Conservation (phyloP, 78 protist genomes). For the Dictyostelium brefeldianum region DNA sequence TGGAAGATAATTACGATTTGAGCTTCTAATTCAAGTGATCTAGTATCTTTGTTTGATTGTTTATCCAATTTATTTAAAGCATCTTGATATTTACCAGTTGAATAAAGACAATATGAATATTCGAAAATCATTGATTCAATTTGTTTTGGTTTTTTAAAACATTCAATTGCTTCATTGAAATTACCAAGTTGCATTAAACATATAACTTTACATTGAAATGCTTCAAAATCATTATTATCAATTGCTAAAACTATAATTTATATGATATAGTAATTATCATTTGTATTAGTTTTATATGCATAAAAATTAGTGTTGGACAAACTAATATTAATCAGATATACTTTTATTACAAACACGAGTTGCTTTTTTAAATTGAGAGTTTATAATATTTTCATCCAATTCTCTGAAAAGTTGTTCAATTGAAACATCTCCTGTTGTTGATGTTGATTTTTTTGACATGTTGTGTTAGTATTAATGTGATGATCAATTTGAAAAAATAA, state of each 20-base stretch:
- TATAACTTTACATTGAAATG: conserved; percentile 70
- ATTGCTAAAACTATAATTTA: conserved; percentile 1
- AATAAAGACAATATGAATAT: conserved; percentile 57
- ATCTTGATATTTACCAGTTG: conserved; percentile 37
- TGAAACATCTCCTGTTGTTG: neutral
- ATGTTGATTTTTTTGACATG: neutral
- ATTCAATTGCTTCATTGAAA: conserved; percentile 71
- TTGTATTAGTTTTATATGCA: neutral
- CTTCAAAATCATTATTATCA: conserved; percentile 34
- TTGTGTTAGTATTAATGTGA: neutral
- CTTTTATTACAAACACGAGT: conserved; percentile 73
- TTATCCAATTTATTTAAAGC: conserved; percentile 19
- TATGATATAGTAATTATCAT: neutral
- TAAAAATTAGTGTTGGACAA: too few species aligned
- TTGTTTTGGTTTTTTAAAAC: conserved; percentile 57
- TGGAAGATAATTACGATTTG: conserved; percentile 44
- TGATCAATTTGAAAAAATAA: neutral
- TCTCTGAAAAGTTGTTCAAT: conserved; percentile 48
- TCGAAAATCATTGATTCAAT: conserved; percentile 44
- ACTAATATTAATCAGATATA: too few species aligned
- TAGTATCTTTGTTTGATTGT: neutral
- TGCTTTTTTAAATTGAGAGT: conserved; percentile 66
- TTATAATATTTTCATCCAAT: conserved; percentile 37
- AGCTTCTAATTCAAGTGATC: conserved; percentile 62
- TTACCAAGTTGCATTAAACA: conserved; percentile 52